phyloP scores from a whole-genome alignment of 176 grass and related monocot genomes.

The Rhynchospora pubera region DNA sequence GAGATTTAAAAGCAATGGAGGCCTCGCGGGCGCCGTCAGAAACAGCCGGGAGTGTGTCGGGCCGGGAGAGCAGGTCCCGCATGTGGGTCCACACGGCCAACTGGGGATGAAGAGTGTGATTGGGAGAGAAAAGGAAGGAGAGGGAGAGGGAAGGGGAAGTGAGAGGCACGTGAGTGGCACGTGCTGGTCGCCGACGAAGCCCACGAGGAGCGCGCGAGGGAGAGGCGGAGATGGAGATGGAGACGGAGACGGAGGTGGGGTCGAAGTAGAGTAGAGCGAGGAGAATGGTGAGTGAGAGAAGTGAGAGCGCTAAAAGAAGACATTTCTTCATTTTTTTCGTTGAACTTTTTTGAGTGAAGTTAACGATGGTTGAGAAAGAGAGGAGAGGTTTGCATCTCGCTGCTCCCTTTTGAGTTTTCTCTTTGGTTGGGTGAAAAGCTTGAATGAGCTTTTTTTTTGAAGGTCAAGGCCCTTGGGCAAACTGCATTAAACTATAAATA shows the following conservation, averaged over 20 bases:
- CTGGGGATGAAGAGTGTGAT: conserved; percentile 30
- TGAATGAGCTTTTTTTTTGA: neutral
- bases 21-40: conserved; percentile 52
- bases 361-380: neutral
- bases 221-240: conserved; percentile 25
- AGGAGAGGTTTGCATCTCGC: neutral
- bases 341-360: too few relatives aligned
- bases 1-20: conserved; percentile 43
- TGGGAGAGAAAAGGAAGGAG: conserved; percentile 41
- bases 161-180: neutral
- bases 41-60: conserved; percentile 57
- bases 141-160: conserved; percentile 32
- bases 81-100: conserved; percentile 50
- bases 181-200: neutral
- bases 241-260: conserved; percentile 24
- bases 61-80: conserved; percentile 53
- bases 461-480: too few relatives aligned
- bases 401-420: neutral
- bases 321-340: conserved; percentile 10
- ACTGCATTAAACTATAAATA: too few relatives aligned
- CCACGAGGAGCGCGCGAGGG: conserved; percentile 27
- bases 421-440: neutral
- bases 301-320: neutral
- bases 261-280: conserved; percentile 23
- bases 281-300: conserved; percentile 17